phyloP scores from a whole-genome alignment of 139 green algal species.

The Edaphochlamys debaryana region DNA sequence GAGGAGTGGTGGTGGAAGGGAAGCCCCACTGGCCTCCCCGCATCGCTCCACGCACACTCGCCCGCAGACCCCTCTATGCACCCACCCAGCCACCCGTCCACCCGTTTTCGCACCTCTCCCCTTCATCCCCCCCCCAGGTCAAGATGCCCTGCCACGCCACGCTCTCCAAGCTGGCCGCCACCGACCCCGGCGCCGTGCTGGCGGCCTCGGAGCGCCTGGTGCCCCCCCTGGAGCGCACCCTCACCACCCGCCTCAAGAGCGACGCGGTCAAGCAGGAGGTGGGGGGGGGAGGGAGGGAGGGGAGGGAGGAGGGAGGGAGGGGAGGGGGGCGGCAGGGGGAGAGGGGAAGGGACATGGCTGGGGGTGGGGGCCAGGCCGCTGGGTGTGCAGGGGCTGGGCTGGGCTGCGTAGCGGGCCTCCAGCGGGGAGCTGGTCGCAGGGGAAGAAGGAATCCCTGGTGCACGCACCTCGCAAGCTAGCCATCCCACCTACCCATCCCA shows the following conservation, averaged over 20 bases:
- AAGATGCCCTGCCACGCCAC: slow-evolving; percentile 89
- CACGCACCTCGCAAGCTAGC: no score
- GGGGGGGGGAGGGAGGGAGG: background rate
- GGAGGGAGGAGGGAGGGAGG: background rate
- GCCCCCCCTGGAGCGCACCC: slow-evolving; percentile 90
- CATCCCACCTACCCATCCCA: no score
- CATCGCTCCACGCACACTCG: background rate
- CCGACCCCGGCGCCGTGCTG: slow-evolving; percentile 56
- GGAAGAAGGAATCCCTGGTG: no score
- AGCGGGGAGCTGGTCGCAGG: no score
- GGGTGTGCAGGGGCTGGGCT: no score
- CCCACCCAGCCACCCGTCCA: background rate
- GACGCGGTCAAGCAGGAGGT: slow-evolving; percentile 98
- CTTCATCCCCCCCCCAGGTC: slow-evolving; percentile 34
- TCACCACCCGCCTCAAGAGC: slow-evolving; percentile 83
- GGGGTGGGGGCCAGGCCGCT: no score
- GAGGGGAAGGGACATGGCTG: background rate
- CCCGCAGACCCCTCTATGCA: background rate
- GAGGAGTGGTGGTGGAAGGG: background rate
- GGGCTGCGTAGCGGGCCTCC: no score
- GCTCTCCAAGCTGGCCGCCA: slow-evolving; percentile 79
- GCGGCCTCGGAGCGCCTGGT: slow-evolving; percentile 76
- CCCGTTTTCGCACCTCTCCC: background rate
- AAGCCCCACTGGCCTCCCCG: no score
- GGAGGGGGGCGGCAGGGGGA: background rate